Evolutionary conservation across 495 filamentous ascomycete species (phyloP).

Genomic region (Hypoxylon intermedium): DNA sequence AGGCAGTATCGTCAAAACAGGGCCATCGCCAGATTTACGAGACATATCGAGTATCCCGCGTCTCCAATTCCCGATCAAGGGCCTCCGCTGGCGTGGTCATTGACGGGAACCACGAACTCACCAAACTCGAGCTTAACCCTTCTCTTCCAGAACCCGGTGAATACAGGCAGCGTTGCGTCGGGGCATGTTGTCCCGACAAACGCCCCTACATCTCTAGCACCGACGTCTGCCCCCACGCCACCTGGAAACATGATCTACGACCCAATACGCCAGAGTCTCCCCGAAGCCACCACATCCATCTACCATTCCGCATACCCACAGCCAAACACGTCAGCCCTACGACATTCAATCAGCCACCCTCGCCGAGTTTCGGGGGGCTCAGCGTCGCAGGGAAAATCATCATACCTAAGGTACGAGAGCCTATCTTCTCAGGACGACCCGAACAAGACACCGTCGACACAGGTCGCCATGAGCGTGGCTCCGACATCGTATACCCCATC

Average conservation of each 20-base stretch:
- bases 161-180: slow-evolving; percentile 12
- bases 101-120: slow-evolving; percentile 82
- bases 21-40: slow-evolving; percentile 42
- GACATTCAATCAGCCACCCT: slow-evolving; percentile 52
- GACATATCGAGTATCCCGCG: slow-evolving; percentile 39
- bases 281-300: slow-evolving; percentile 49
- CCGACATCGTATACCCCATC: slow-evolving; percentile 38
- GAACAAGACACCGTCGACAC: slow-evolving; percentile 25
- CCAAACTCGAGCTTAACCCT: slow-evolving; percentile 79
- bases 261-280: slow-evolving; percentile 58
- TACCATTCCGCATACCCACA: slow-evolving; percentile 56
- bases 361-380: slow-evolving; percentile 47
- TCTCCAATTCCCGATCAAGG: slow-evolving; percentile 47
- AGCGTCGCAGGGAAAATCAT: slow-evolving; percentile 45
- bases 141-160: slow-evolving; percentile 64
- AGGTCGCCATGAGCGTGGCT: slow-evolving; percentile 41
- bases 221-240: slow-evolving; percentile 50
- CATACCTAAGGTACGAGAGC: slow-evolving; percentile 48
- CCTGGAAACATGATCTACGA: slow-evolving; percentile 62
- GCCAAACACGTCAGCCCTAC: slow-evolving; percentile 52
- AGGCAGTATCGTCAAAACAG: slow-evolving; percentile 62
- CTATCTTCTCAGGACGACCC: slow-evolving; percentile 40
- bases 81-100: slow-evolving; percentile 74
- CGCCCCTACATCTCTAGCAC: slow-evolving; percentile 29
- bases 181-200: slow-evolving; percentile 25